A percentile compares a stretch with the other conserved stretches of the same genome.
These are phyloP conservation scores for Pterocarpus santalinus DNA, from an alignment of 306 rosid species.

Conservation along the genomic window DNA sequence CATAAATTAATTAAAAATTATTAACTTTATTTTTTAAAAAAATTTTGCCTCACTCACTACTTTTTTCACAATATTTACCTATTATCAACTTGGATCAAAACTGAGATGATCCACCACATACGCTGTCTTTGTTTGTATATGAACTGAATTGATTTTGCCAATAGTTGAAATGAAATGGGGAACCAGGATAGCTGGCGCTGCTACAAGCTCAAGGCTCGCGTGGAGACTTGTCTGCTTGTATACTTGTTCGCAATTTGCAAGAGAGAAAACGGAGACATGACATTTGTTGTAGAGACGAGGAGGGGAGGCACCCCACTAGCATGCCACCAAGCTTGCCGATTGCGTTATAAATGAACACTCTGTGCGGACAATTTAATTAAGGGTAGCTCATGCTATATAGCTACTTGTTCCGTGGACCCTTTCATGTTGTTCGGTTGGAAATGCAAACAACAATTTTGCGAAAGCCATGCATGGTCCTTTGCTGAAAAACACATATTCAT, in stretches of 20 bases:
- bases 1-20: too few relatives aligned
- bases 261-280: neutral
- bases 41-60: too few relatives aligned
- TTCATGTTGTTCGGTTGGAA: constrained; percentile 4
- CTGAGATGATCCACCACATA: too few relatives aligned
- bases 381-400: too few relatives aligned
- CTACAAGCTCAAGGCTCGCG: neutral
- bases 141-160: neutral
- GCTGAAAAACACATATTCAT: neutral
- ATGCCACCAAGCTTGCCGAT: neutral
- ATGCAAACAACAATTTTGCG: constrained; percentile 25
- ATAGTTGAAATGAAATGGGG: neutral
- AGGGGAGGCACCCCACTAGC: neutral
- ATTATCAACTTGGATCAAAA: too few relatives aligned
- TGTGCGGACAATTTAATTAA: constrained; percentile 15
- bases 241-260: neutral
- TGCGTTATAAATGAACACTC: constrained; percentile 18
- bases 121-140: neutral
- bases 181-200: neutral
- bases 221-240: neutral
- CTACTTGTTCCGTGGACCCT: constrained; percentile 1
- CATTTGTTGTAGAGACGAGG: neutral
- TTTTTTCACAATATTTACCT: too few relatives aligned
- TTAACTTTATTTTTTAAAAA: too few relatives aligned
- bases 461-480: constrained; percentile 24